These are phyloP conservation scores for Fagopyrum tataricum DNA, from an alignment of 148 eudicot species.

Conservation along the genomic window DNA sequence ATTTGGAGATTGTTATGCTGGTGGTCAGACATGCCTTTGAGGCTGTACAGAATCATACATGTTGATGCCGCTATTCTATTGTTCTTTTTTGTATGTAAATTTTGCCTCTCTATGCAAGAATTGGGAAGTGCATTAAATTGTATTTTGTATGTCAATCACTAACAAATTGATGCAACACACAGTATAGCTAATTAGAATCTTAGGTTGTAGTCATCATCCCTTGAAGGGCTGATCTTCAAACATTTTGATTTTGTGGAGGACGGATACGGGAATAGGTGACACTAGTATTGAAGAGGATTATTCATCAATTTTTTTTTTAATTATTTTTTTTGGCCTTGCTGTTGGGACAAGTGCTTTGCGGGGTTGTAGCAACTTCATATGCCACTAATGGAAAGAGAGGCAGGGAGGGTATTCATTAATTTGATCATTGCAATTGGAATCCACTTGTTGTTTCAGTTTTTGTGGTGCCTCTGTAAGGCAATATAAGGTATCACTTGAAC, in stretches of 20 bases:
- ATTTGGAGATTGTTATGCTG: slow-evolving; percentile 3
- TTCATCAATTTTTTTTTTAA: not conserved
- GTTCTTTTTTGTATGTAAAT: not conserved
- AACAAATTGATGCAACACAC: not conserved
- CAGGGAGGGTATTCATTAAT: not conserved
- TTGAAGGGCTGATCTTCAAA: not conserved
- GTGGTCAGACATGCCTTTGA: not conserved
- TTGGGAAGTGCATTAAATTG: not conserved
- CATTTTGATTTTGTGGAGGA: not conserved
- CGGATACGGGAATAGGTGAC: not conserved
- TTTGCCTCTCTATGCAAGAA: not conserved
- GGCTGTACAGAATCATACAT: not conserved
- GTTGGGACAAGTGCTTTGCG: not conserved
- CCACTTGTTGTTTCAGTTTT: not conserved
- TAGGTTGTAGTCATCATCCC: not conserved
- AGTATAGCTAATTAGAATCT: not conserved
- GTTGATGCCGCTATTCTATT: not conserved
- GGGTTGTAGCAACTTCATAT: not conserved
- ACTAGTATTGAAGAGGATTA: not conserved
- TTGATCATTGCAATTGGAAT: not conserved
- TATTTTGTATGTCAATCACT: too few species aligned
- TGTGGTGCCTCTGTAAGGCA: not conserved
- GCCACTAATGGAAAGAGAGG: not conserved
- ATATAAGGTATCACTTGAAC: not conserved
- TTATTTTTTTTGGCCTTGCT: not conserved